These are phyloP conservation scores for Aleurites moluccanus DNA, from an alignment of 441 rosid genomes.

Conservation along the genomic window DNA sequence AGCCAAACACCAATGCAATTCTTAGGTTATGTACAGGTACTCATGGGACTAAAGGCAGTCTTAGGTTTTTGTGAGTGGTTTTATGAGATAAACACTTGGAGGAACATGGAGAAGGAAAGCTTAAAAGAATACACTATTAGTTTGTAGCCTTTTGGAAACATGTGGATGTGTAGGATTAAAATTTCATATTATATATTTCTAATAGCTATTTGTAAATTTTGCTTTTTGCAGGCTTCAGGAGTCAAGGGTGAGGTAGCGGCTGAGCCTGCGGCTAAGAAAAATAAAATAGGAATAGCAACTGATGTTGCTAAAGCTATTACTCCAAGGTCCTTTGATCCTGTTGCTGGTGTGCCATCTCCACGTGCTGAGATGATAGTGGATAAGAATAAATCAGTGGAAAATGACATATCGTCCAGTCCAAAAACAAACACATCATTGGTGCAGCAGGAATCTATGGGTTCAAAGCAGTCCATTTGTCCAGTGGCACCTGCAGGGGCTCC, in stretches of 20 bases:
- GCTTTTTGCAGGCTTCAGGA: constrained; percentile 64
- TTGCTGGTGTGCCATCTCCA: constrained; percentile 37
- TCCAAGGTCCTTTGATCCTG: constrained; percentile 43
- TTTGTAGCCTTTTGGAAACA: background rate
- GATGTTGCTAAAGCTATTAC: constrained; percentile 39
- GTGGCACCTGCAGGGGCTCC: constrained; percentile 38
- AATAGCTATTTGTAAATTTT: constrained; percentile 21
- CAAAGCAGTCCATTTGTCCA: constrained; percentile 46
- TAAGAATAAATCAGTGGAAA: constrained; percentile 49
- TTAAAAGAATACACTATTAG: background rate
- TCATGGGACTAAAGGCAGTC: background rate
- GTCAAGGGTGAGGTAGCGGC: constrained; percentile 57
- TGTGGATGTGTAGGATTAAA: background rate
- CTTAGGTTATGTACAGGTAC: background rate
- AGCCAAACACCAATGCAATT: background rate
- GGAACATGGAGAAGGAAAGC: constrained; percentile 11
- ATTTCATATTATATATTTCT: constrained; percentile 13
- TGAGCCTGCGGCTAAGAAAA: constrained; percentile 72
- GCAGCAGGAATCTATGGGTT: constrained; percentile 42
- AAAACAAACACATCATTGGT: constrained; percentile 36
- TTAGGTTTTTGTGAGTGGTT: background rate
- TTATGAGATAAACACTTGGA: background rate
- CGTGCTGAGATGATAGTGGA: constrained; percentile 37
- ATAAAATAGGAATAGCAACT: constrained; percentile 43
- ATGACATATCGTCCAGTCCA: constrained; percentile 35